Conservation (phyloP, 164 flowering plant species). For the Nelumbo lutea region DNA sequence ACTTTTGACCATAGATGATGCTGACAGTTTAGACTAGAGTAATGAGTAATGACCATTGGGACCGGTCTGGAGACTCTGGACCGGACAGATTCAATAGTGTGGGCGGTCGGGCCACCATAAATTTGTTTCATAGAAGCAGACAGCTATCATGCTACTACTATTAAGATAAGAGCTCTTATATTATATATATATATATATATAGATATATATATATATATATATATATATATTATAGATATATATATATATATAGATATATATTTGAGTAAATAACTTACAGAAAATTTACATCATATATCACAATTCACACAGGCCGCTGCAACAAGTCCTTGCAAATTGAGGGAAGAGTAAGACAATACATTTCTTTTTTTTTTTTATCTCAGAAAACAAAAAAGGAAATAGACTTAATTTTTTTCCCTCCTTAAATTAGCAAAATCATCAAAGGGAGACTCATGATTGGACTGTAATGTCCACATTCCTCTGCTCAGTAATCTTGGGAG, state of each 20-base stretch:
- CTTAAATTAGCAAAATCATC: slow-evolving; percentile 15
- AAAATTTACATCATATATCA: slow-evolving; percentile 35
- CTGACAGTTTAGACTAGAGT: too few relatives aligned
- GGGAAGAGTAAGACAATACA: background rate
- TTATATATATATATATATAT: too few relatives aligned
- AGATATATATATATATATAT: too few relatives aligned
- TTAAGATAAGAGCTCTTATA: too few relatives aligned
- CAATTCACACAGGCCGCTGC: slow-evolving; percentile 17
- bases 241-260: slow-evolving; percentile 19
- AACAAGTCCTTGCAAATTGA: slow-evolving; percentile 19
- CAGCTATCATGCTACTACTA: too few relatives aligned
- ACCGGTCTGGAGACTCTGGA: too few relatives aligned
- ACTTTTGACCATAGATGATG: too few relatives aligned
- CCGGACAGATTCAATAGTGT: too few relatives aligned
- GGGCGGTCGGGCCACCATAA: too few relatives aligned
- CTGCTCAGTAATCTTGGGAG: slow-evolving; percentile 26
- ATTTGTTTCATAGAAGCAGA: too few relatives aligned
- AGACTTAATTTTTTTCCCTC: slow-evolving; percentile 6
- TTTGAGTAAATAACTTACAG: slow-evolving; percentile 20
- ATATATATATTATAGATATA: slow-evolving; percentile 14
- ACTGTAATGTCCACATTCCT: slow-evolving; percentile 37
- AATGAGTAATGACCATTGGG: too few relatives aligned
- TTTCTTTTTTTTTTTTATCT: background rate
- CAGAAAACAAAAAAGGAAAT: background rate
- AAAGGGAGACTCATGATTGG: slow-evolving; percentile 31